phyloP scores from a whole-genome alignment of 257 asterid species.

The Eustoma russellianum region DNA sequence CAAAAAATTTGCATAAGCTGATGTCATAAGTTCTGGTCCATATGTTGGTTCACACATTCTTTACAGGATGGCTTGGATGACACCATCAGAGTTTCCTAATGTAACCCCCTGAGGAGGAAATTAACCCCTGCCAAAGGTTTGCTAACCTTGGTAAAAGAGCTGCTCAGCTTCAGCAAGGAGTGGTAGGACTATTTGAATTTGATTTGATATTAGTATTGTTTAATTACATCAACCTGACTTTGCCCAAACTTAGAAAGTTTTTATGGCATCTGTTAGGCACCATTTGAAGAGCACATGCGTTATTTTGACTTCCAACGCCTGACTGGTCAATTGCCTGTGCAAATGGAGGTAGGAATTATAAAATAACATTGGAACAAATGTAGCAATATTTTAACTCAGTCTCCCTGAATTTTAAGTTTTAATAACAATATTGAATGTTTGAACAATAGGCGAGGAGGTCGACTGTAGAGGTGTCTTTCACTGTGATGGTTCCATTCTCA shows the following conservation, averaged over 20 bases:
- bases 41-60: neutral
- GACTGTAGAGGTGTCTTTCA: conserved; percentile 96
- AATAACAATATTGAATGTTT: neutral
- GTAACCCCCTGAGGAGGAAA: conserved; percentile 92
- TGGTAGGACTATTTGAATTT: conserved; percentile 47
- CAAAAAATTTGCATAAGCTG: neutral
- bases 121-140: conserved; percentile 91
- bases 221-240: conserved; percentile 9
- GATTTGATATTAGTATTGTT: conserved; percentile 8
- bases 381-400: neutral
- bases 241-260: neutral
- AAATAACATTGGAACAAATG: neutral
- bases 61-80: conserved; percentile 95
- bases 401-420: conserved; percentile 9
- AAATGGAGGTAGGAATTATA: conserved; percentile 60
- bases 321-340: conserved; percentile 84
- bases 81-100: conserved; percentile 97
- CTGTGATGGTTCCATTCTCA: conserved; percentile 97
- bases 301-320: conserved; percentile 97
- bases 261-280: conserved; percentile 40
- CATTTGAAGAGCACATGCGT: conserved; percentile 83
- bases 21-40: neutral
- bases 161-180: conserved; percentile 94
- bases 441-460: conserved; percentile 77
- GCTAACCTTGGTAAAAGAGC: conserved; percentile 95